Evolutionary conservation across 2,329 filamentous ascomycete species (phyloP), one percentile per base, ranked within the genome.

Genomic region (Claviceps sp.): DNA sequence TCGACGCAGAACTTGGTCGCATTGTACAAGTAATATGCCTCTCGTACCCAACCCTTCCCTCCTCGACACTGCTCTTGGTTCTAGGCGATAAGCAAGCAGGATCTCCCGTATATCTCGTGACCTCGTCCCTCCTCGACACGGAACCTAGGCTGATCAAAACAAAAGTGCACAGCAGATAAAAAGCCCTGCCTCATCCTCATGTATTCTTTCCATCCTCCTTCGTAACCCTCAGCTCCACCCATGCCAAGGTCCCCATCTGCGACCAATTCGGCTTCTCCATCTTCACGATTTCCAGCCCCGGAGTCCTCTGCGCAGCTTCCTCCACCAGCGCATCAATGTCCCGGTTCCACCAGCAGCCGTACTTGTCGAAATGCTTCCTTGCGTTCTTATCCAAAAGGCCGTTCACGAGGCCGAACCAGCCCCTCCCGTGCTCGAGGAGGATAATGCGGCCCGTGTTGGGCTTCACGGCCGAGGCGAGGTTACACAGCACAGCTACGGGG

Each of bases 261-360:
- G 72, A 61, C 58, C 72, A 63, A 50, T 72, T 72, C 2, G 78
- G 78, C 49, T 75, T 70, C 57, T 76, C 67, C 22, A 82, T 61
- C 55, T 70, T 67, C 44, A 82, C 72, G 42, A 84, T 66, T 61
- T 81, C 75, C 48, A 84, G 66, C 2, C 78, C 78, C 0, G 76
- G 76, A 3, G 76, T 69, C 48, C 62, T 61, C 49, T 59, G 55
- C 20, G 67, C 67, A 34, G 78, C 79, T 54, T 73, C 70, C 50
- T 71, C 65, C 8, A 83, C 72, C 34, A 83, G 70, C 37, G 60
- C 65, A 58, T 76, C 74, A 54, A 84, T 75, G 60, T 84, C 80
- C 50, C 81, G 70, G 65, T 84, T 84, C 79, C 79, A 84, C 81
- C 81, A 84, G 66, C 81, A 84, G 2, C 81, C 81, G 60, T 78